Evolutionary conservation across 2,329 filamentous ascomycete genomes (phyloP).

Genomic region (Fusarium secorum): DNA sequence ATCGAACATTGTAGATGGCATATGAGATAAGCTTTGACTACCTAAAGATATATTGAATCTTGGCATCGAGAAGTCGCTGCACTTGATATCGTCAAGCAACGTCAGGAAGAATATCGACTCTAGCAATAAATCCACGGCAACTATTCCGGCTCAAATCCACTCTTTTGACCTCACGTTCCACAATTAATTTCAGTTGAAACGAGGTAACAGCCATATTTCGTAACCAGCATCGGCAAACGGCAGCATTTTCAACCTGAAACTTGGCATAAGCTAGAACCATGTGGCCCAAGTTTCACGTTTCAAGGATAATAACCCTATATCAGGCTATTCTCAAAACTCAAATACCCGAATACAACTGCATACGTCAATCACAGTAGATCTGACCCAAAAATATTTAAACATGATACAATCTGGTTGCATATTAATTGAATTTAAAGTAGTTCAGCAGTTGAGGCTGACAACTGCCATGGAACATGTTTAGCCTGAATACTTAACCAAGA

Average conservation of each 20-base stretch:
- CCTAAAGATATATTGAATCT: background rate
- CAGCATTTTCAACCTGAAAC: slow-evolving; percentile 1
- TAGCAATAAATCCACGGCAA: background rate
- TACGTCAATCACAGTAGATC: background rate
- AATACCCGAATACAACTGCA: background rate
- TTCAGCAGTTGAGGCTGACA: background rate
- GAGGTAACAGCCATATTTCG: background rate
- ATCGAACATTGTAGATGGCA: background rate
- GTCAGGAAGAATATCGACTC: background rate
- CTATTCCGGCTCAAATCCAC: background rate
- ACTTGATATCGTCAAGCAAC: background rate
- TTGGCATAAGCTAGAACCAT: background rate
- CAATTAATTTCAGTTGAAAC: slow-evolving; percentile 16
- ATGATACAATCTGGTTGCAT: background rate
- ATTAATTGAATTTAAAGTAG: background rate
- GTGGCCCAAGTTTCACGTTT: slow-evolving; percentile 3
- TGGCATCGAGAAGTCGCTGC: background rate
- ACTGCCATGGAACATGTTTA: background rate
- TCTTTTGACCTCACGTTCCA: background rate
- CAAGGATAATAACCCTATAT: background rate
- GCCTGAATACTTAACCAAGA: background rate
- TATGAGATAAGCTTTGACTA: background rate
- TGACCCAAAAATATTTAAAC: background rate
- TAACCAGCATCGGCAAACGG: background rate
- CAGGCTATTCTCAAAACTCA: slow-evolving; percentile 7